These are phyloP conservation scores for Albophoma yamanashiensis DNA, from an alignment of 2,329 filamentous ascomycete genomes.

Conservation along the genomic window DNA sequence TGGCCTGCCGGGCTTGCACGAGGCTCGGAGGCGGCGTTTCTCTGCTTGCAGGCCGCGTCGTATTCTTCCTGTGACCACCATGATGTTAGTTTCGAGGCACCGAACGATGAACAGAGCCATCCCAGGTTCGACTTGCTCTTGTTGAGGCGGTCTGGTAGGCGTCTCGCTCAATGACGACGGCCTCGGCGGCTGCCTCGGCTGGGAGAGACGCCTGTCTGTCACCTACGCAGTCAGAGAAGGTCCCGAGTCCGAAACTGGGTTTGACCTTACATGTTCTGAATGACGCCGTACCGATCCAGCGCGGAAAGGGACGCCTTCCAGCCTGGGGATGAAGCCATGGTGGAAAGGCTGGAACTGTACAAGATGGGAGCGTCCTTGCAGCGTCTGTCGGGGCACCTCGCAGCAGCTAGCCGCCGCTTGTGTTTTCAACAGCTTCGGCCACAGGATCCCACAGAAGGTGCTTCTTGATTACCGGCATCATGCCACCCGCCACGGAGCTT, in stretches of 20 bases:
- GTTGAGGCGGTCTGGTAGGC: conserved; percentile 49
- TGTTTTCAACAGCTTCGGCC: not conserved
- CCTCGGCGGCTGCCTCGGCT: conserved; percentile 26
- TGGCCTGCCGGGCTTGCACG: conserved; percentile 1
- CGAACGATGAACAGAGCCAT: not conserved
- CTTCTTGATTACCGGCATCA: not conserved
- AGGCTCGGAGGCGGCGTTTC: not conserved
- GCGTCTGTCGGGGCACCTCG: not conserved
- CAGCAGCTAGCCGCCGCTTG: not conserved
- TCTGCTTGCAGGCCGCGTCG: conserved; percentile 28
- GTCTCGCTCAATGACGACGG: conserved; percentile 55
- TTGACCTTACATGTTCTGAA: conserved; percentile 35
- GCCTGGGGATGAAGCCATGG: conserved; percentile 9
- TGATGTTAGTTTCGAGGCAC: not conserved
- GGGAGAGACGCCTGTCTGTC: conserved; percentile 19
- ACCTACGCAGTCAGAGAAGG: not conserved
- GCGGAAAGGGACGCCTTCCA: conserved; percentile 47
- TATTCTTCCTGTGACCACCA: conserved; percentile 43
- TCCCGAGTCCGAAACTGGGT: not conserved
- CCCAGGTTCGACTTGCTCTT: conserved; percentile 33
- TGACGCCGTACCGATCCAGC: conserved; percentile 49
- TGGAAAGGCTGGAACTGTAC: not conserved
- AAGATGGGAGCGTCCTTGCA: not conserved
- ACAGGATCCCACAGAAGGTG: not conserved
- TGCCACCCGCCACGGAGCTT: not conserved